Conservation (phyloP, 2,329 filamentous ascomycete species). For the Aspergillus luchuensis region DNA sequence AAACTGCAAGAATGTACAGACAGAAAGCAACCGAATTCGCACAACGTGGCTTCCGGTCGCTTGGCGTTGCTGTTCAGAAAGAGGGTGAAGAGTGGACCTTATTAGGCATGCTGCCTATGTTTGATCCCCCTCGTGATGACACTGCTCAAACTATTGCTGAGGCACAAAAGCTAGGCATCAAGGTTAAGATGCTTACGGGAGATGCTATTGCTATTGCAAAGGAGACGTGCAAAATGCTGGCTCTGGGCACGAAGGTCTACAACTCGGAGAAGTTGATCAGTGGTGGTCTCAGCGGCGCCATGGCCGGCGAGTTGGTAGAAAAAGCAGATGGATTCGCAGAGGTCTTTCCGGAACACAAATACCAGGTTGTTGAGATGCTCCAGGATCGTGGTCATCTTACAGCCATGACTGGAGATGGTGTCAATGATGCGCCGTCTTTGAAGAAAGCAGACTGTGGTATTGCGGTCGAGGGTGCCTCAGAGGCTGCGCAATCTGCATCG, state of each 20-base stretch:
- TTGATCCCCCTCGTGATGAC: constrained; percentile 76
- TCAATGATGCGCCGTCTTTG: constrained; percentile 72
- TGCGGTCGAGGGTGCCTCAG: constrained; percentile 70
- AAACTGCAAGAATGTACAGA: constrained; percentile 67
- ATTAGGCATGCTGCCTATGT: constrained; percentile 76
- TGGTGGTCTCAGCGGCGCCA: constrained; percentile 73
- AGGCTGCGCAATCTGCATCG: constrained; percentile 71
- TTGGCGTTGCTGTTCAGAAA: constrained; percentile 77
- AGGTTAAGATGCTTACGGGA: constrained; percentile 80
- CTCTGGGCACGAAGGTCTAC: constrained; percentile 77
- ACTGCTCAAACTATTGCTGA: constrained; percentile 77
- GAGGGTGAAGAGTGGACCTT: constrained; percentile 73
- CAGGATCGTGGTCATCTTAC: constrained; percentile 72
- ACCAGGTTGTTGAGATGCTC: constrained; percentile 74
- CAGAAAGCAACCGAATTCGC: constrained; percentile 75
- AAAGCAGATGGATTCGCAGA: constrained; percentile 73
- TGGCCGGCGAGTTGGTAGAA: constrained; percentile 65
- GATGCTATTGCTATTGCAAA: constrained; percentile 78
- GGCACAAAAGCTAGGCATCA: constrained; percentile 73
- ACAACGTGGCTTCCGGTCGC: constrained; percentile 76
- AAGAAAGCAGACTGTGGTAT: constrained; percentile 77
- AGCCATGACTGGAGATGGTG: constrained; percentile 76
- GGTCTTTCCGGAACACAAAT: constrained; percentile 76
- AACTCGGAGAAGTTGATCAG: constrained; percentile 77
- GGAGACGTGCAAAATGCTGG: constrained; percentile 81